Base-by-base conservation (phyloP, 345 rosid genomes). In the Acer yangbiense region DNA sequence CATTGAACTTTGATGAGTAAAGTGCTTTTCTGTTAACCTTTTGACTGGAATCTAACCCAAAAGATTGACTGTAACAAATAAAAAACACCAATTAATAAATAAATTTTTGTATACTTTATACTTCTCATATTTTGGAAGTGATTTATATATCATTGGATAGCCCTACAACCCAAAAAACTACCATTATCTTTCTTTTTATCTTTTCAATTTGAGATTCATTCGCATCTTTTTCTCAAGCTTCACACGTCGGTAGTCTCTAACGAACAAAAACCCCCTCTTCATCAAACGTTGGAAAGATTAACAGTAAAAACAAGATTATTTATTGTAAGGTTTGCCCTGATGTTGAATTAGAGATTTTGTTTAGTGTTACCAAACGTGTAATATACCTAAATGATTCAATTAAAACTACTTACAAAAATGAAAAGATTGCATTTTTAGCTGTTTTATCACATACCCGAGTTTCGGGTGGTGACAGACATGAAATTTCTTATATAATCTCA, bases 21-120 rank as follows among this genome's bases (percentile, higher is more conserved):
- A 74, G 58, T 62, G 83, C 57, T 58, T 62, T 77, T 69, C 64
- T 73, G 39, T 77, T 72, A 46, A 18, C 41, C 77, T 46, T 76
- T 68, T 74, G 69, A 75, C 67, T 80, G 73, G 71, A 63, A 50
- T 80, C 80, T 14, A 85, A 78, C 48, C 78, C 79, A 75, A 79
- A 68, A 52, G 80, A 61, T 65, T 74, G 81, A 79, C 91, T 89
- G 86, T 44, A 43, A 77, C 68, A 78, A n/a, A 65, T 70, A 65
- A 57, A 72, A 25, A n/a, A 18, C 74, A 57, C 50, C 73, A 66
- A 77, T 76, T 14, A 72, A 72, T 69, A 18, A 41, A 29, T 61
- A 43, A 64, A 1, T 43, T 35, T 35, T 35, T 35, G 39, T 35
- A 35, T 4, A 35, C 39, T 35, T 35, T 35, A 35, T 35, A 35